Percentiles rank a stretch among this genome's conserved stretches.
phyloP scores from a whole-genome alignment of 805 yeast species.

The Ogataea degrootiae region DNA sequence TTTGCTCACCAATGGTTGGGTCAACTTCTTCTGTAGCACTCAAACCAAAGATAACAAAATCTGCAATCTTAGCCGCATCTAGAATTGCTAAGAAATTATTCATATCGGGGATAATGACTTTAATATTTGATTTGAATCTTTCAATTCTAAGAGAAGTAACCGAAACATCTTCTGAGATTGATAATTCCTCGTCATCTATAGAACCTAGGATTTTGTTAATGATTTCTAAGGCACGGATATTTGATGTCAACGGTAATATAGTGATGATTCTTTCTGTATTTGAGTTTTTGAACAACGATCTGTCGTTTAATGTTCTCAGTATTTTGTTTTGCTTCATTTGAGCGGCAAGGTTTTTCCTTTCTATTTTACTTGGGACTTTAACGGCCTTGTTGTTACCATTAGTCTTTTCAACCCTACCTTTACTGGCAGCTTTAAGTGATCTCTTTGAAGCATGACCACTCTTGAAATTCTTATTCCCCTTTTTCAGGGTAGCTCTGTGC shows the following conservation, averaged over 20 bases:
- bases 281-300: conserved; percentile 57
- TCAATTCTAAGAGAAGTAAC: conserved; percentile 49
- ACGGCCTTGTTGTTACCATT: conserved; percentile 31
- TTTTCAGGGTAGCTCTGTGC: conserved; percentile 81
- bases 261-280: conserved; percentile 86
- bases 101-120: conserved; percentile 69
- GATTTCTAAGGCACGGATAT: conserved; percentile 54
- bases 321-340: conserved; percentile 77
- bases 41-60: conserved; percentile 83
- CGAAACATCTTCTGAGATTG: conserved; percentile 37
- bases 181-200: conserved; percentile 29
- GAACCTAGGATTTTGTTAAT: conserved; percentile 45
- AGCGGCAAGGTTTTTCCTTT: conserved; percentile 72
- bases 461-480: conserved; percentile 85
- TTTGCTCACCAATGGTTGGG: conserved; percentile 76
- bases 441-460: conserved; percentile 89
- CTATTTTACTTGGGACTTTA: conserved; percentile 42
- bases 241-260: conserved; percentile 72
- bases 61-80: conserved; percentile 87
- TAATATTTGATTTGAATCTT: conserved; percentile 71
- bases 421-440: conserved; percentile 69
- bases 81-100: conserved; percentile 61
- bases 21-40: conserved; percentile 85
- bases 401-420: conserved; percentile 84
- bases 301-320: conserved; percentile 47